These are phyloP conservation scores for Botryotinia globosa DNA, from an alignment of 2,329 filamentous ascomycete genomes.

Conservation along the genomic window DNA sequence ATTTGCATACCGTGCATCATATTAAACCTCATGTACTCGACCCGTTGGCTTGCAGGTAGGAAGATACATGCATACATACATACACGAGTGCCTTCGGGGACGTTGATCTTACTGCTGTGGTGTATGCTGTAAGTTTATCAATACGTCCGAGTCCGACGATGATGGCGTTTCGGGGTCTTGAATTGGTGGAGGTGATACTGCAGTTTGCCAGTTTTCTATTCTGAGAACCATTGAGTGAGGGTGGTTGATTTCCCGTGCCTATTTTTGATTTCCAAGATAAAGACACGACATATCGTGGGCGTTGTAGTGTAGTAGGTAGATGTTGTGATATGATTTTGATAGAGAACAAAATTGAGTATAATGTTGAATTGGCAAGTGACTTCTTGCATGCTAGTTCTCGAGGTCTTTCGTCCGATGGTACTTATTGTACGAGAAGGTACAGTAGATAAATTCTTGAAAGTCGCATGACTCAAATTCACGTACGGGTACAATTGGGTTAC, in stretches of 20 bases:
- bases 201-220: constrained; percentile 14
- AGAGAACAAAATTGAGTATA: neutral
- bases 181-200: neutral
- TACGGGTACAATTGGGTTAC: neutral
- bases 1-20: neutral
- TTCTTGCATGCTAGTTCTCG: constrained; percentile 17
- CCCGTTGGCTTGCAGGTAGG: constrained; percentile 10
- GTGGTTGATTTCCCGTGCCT: constrained; percentile 1
- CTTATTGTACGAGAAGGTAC: neutral
- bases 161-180: constrained; percentile 19
- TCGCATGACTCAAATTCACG: constrained; percentile 18
- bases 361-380: constrained; percentile 19
- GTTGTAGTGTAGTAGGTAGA: neutral
- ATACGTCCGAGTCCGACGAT: constrained; percentile 9
- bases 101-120: constrained; percentile 18
- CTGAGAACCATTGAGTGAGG: neutral
- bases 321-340: constrained; percentile 5
- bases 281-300: neutral
- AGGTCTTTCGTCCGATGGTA: constrained; percentile 17
- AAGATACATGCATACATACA: constrained; percentile 6
- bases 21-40: neutral
- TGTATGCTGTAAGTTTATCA: constrained; percentile 3
- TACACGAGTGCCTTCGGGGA: constrained; percentile 11
- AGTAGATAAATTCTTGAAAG: constrained; percentile 1
- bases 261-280: neutral